Conservation (phyloP, 2,329 filamentous ascomycete genomes). For the Colletotrichum ledebouriae region DNA sequence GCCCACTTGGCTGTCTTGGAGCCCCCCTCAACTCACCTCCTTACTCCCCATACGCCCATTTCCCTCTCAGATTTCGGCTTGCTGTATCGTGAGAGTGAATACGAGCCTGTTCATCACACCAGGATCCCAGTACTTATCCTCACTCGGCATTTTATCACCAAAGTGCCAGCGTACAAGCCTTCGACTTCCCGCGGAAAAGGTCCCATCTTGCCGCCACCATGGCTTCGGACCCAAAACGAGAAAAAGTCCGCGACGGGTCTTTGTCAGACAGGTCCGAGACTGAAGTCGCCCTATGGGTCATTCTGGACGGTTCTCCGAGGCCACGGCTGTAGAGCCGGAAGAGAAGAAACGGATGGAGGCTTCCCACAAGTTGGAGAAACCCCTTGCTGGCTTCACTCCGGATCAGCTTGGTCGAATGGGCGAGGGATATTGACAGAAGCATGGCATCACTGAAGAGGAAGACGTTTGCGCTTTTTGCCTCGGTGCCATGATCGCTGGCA, state of each 20-base stretch:
- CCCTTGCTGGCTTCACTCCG: conserved; percentile 55
- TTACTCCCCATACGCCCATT: background rate
- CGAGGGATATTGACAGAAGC: conserved; percentile 67
- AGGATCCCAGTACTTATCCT: background rate
- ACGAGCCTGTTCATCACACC: background rate
- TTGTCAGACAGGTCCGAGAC: conserved; percentile 18
- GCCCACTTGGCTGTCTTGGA: conserved; percentile 27
- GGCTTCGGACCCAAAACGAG: conserved; percentile 21
- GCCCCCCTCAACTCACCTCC: background rate
- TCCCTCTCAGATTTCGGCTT: background rate
- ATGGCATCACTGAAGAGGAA: conserved; percentile 67
- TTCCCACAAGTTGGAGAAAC: conserved; percentile 56
- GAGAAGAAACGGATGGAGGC: conserved; percentile 51
- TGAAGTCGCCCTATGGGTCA: conserved; percentile 21
- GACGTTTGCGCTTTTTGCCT: conserved; percentile 71
- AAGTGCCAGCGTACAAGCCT: background rate
- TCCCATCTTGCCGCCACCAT: conserved; percentile 1
- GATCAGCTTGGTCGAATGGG: conserved; percentile 68
- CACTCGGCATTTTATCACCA: background rate
- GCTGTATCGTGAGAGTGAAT: background rate
- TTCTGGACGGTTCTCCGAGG: conserved; percentile 19
- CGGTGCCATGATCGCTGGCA: conserved; percentile 70
- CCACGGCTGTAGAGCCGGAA: conserved; percentile 44
- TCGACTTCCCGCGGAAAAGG: background rate
- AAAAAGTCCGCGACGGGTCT: conserved; percentile 16